Percentiles rank a stretch among this genome's conserved stretches.
Conservation (phyloP, 2,329 filamentous ascomycete species). For the Hymenoscyphus albidus region DNA sequence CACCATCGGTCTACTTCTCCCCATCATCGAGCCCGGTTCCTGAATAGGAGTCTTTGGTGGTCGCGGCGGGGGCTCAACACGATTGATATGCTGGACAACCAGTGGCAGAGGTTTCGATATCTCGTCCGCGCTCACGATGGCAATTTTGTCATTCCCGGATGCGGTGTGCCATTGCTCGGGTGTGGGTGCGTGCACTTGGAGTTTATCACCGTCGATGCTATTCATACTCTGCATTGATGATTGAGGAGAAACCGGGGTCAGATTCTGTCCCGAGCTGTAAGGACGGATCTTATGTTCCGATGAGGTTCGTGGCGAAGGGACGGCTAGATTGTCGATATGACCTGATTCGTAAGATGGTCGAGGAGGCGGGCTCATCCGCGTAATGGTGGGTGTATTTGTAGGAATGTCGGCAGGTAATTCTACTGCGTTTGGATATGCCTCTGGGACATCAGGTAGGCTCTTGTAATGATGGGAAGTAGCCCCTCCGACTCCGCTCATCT, state of each 20-base stretch:
- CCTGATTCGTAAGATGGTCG: slow-evolving; percentile 35
- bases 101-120: slow-evolving; percentile 40
- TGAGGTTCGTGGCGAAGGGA: slow-evolving; percentile 36
- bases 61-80: slow-evolving; percentile 61
- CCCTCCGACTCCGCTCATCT: slow-evolving; percentile 5
- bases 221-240: slow-evolving; percentile 26
- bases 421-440: slow-evolving; percentile 41
- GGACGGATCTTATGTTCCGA: slow-evolving; percentile 37
- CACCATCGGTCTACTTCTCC: slow-evolving; percentile 25
- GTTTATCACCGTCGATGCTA: slow-evolving; percentile 41
- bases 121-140: slow-evolving; percentile 58
- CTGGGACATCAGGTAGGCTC: slow-evolving; percentile 33
- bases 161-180: slow-evolving; percentile 55
- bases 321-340: slow-evolving; percentile 29
- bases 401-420: slow-evolving; percentile 57
- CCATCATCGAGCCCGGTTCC: slow-evolving; percentile 38
- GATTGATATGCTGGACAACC: slow-evolving; percentile 19
- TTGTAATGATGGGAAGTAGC: slow-evolving; percentile 17
- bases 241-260: slow-evolving; percentile 31
- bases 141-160: slow-evolving; percentile 65
- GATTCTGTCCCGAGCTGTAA: slow-evolving; percentile 36
- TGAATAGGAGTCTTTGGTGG: slow-evolving; percentile 75
- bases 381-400: slow-evolving; percentile 12
- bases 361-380: slow-evolving; percentile 25
- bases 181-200: slow-evolving; percentile 54